A percentile compares a stretch with the other conserved stretches of the same genome.
phyloP scores from a whole-genome alignment of 805 yeast genomes.

The Metschnikowia orientalis region DNA sequence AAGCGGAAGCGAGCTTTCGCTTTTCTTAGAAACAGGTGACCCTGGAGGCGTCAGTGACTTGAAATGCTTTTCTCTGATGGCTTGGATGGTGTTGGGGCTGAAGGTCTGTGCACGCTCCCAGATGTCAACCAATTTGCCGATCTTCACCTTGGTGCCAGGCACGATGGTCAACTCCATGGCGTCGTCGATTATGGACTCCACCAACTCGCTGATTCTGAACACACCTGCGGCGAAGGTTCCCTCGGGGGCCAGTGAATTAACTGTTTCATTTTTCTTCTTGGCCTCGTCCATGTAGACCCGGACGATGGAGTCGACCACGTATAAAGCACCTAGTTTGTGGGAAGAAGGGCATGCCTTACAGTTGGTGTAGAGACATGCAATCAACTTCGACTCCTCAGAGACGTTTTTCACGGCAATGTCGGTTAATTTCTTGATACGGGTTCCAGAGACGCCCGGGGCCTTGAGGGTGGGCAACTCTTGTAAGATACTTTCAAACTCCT shows the following conservation, averaged over 20 bases:
- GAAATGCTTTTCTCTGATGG: conserved; percentile 58
- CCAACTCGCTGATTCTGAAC: conserved; percentile 55
- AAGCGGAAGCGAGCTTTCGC: conserved; percentile 2
- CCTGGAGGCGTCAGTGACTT: conserved; percentile 68
- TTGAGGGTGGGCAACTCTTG: conserved; percentile 54
- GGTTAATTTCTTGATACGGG: conserved; percentile 84
- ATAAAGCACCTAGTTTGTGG: conserved; percentile 86
- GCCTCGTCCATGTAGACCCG: conserved; percentile 80
- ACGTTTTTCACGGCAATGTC: conserved; percentile 72
- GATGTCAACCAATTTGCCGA: conserved; percentile 80
- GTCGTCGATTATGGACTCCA: conserved; percentile 60
- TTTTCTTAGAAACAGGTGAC: conserved; percentile 40
- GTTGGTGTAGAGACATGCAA: conserved; percentile 56
- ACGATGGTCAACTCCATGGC: conserved; percentile 51
- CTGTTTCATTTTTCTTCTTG: conserved; percentile 47
- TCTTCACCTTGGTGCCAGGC: conserved; percentile 61
- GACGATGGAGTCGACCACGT: conserved; percentile 88
- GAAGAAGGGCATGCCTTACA: conserved; percentile 70
- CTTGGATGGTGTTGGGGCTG: conserved; percentile 48
- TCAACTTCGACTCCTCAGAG: conserved; percentile 49
- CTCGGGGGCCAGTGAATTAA: conserved; percentile 48
- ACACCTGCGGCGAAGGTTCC: conserved; percentile 78
- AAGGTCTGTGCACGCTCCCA: conserved; percentile 89
- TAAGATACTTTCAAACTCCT: conserved; percentile 45
- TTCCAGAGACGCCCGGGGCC: conserved; percentile 93